These are phyloP conservation scores for Aspergillus transmontanensis DNA, from an alignment of 2,329 filamentous ascomycete genomes.

Conservation along the genomic window DNA sequence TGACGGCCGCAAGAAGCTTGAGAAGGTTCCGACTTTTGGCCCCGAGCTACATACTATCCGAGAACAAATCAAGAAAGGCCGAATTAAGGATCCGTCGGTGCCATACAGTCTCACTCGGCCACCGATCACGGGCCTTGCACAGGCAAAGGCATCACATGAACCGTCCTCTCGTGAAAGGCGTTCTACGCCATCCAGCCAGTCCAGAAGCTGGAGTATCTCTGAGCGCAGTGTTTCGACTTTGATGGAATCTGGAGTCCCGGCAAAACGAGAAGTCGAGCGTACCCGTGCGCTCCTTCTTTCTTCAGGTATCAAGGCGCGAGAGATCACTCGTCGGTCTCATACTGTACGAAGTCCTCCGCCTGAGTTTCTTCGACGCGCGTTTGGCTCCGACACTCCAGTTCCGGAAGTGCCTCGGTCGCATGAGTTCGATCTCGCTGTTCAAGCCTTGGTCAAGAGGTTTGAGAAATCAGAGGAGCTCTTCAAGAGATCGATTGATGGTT, in stretches of 20 bases:
- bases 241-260: slow-evolving; percentile 47
- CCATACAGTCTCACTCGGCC: slow-evolving; percentile 38
- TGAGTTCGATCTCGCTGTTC: slow-evolving; percentile 57
- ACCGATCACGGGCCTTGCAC: slow-evolving; percentile 51
- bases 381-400: slow-evolving; percentile 34
- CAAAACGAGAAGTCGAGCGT: slow-evolving; percentile 76
- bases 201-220: slow-evolving; percentile 62
- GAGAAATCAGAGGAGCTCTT: slow-evolving; percentile 49
- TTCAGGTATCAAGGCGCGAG: slow-evolving; percentile 86
- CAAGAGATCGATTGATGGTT: slow-evolving; percentile 47
- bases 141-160: slow-evolving; percentile 37
- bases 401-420: slow-evolving; percentile 50
- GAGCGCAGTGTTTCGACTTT: slow-evolving; percentile 47
- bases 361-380: slow-evolving; percentile 36
- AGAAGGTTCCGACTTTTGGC: slow-evolving; percentile 35
- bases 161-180: slow-evolving; percentile 31
- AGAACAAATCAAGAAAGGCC: slow-evolving; percentile 25
- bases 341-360: slow-evolving; percentile 42
- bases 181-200: slow-evolving; percentile 42
- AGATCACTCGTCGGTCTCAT: slow-evolving; percentile 70
- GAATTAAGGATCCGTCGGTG: slow-evolving; percentile 30
- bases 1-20: slow-evolving; percentile 15
- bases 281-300: slow-evolving; percentile 74
- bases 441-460: slow-evolving; percentile 52
- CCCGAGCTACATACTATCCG: slow-evolving; percentile 26